A percentile compares a stretch with the other conserved stretches of the same genome.
Conservation (phyloP, 2,329 filamentous ascomycete species). For the Diplodia intermedia region DNA sequence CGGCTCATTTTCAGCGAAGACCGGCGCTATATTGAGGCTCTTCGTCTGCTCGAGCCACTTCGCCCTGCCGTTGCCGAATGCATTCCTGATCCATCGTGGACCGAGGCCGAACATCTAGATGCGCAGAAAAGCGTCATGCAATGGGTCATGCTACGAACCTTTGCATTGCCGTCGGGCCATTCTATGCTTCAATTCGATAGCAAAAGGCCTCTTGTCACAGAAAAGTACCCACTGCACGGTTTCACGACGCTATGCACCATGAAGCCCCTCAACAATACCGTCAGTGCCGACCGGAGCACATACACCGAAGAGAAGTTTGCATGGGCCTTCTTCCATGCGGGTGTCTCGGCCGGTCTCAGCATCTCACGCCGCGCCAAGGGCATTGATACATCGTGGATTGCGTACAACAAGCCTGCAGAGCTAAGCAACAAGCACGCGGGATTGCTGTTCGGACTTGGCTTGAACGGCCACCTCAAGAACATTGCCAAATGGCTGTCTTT, state of each 20-base stretch:
- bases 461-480: constrained; percentile 93
- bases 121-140: constrained; percentile 91
- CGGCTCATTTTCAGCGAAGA: constrained; percentile 90
- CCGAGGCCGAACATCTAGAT: constrained; percentile 86
- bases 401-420: constrained; percentile 95
- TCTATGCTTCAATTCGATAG: constrained; percentile 88
- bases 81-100: constrained; percentile 75
- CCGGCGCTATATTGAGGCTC: constrained; percentile 84
- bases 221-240: constrained; percentile 86
- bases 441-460: constrained; percentile 84
- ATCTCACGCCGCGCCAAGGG: constrained; percentile 90
- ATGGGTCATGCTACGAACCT: constrained; percentile 81
- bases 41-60: constrained; percentile 82
- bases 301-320: constrained; percentile 97
- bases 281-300: constrained; percentile 85
- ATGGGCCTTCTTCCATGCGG: constrained; percentile 98
- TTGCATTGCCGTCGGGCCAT: constrained; percentile 86
- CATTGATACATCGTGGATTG: constrained; percentile 98
- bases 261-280: constrained; percentile 87
- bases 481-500: constrained; percentile 98
- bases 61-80: constrained; percentile 81
- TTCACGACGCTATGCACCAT: constrained; percentile 93
- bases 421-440: constrained; percentile 96
- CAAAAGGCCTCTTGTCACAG: constrained; percentile 85
- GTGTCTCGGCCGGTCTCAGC: constrained; percentile 88